phyloP scores from a whole-genome alignment of 1,284 basidiomycete species.

The Marasmius sp. region DNA sequence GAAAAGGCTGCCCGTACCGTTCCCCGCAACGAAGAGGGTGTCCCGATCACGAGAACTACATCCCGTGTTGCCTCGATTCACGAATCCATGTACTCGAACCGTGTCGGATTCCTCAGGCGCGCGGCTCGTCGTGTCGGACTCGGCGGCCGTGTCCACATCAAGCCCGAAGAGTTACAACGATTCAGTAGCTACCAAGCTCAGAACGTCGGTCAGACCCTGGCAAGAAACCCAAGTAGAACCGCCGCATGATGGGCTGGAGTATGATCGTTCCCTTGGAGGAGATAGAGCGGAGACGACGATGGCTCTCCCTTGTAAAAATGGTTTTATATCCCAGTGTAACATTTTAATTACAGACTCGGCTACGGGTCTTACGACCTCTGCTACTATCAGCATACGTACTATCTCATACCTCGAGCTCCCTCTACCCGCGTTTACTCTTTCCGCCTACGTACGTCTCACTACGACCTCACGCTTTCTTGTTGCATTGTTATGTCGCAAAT shows the following conservation, averaged over 20 bases:
- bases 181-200: slow-evolving; percentile 85
- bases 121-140: slow-evolving; percentile 85
- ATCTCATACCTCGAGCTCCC: too few species aligned
- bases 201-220: slow-evolving; percentile 72
- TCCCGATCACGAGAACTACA: slow-evolving; percentile 83
- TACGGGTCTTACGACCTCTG: too few species aligned
- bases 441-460: too few species aligned
- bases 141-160: slow-evolving; percentile 77
- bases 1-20: slow-evolving; percentile 42
- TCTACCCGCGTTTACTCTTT: too few species aligned
- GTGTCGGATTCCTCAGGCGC: slow-evolving; percentile 86
- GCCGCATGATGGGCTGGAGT: slow-evolving; percentile 24
- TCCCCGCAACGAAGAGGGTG: slow-evolving; percentile 48
- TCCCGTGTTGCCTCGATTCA: slow-evolving; percentile 88
- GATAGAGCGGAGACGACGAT: too few species aligned
- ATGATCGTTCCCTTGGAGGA: not conserved
- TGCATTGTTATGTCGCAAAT: too few species aligned
- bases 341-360: too few species aligned
- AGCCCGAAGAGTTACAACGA: slow-evolving; percentile 80
- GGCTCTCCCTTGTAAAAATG: too few species aligned
- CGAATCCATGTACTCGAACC: slow-evolving; percentile 93
- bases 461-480: too few species aligned
- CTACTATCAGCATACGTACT: too few species aligned
- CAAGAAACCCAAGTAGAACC: slow-evolving; percentile 73
- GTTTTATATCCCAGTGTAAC: too few species aligned